These are phyloP conservation scores for Hypholoma sublateritium DNA, from an alignment of 768 basidiomycete species.

Conservation along the genomic window DNA sequence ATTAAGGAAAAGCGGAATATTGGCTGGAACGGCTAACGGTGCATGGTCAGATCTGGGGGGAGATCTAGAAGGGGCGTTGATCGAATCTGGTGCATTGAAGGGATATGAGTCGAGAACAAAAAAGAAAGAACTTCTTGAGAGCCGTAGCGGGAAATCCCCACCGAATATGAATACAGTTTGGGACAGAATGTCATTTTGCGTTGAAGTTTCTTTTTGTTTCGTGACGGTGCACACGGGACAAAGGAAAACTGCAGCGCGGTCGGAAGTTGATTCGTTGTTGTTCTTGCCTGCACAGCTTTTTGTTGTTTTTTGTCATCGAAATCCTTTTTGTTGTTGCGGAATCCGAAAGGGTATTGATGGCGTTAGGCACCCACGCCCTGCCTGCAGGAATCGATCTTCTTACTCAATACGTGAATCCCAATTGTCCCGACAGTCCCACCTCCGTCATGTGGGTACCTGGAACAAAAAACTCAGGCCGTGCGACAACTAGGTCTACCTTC, in stretches of 20 bases:
- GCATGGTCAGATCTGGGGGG: conserved; percentile 15
- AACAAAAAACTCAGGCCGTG: conserved; percentile 18
- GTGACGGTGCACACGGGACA: conserved; percentile 17
- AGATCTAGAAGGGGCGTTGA: conserved; percentile 1
- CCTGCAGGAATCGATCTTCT: conserved; percentile 14
- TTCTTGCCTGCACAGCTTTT: conserved; percentile 21
- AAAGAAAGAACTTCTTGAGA: conserved; percentile 18
- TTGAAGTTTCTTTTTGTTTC: conserved; percentile 22
- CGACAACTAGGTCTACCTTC: conserved; percentile 4
- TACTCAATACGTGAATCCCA: background rate
- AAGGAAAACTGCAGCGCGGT: conserved; percentile 17
- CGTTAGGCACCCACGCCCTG: conserved; percentile 21
- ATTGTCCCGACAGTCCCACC: conserved; percentile 16
- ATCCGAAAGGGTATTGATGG: conserved; percentile 17
- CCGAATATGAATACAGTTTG: conserved; percentile 10
- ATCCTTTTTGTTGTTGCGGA: conserved; percentile 25
- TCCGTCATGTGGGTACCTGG: conserved; percentile 15
- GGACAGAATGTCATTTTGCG: conserved; percentile 12
- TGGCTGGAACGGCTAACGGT: conserved; percentile 13
- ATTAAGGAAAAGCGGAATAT: conserved; percentile 8
- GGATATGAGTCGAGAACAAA: conserved; percentile 18
- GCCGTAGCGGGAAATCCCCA: conserved; percentile 5
- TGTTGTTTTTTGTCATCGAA: conserved; percentile 22
- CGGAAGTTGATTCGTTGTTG: conserved; percentile 20
- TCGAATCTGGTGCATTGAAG: conserved; percentile 7